Conservation (phyloP, 805 yeast species). For the Candida quercuum region DNA sequence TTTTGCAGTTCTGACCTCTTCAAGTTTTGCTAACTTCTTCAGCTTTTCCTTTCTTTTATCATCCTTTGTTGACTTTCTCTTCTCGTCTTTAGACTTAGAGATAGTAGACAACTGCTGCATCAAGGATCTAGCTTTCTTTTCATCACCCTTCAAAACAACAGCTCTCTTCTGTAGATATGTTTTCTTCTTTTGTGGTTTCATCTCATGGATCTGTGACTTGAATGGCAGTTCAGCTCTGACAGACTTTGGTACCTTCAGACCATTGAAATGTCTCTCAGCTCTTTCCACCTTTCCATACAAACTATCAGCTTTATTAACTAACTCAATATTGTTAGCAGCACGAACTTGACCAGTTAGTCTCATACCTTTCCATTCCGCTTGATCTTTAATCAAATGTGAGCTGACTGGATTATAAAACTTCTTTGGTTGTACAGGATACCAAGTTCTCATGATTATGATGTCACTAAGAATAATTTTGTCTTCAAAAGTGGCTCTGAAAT, state of each 20-base stretch:
- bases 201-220: constrained; percentile 81
- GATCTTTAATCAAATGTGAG: constrained; percentile 71
- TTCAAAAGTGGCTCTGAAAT: constrained; percentile 94
- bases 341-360: constrained; percentile 91
- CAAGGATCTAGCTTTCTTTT: constrained; percentile 86
- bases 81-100: constrained; percentile 78
- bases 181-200: constrained; percentile 81
- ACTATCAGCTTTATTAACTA: constrained; percentile 53
- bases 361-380: constrained; percentile 94
- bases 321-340: constrained; percentile 60
- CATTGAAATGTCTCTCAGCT: constrained; percentile 76
- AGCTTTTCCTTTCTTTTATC: constrained; percentile 72
- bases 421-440: constrained; percentile 93
- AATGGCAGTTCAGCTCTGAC: constrained; percentile 79
- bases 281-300: constrained; percentile 73
- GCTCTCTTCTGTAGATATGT: constrained; percentile 89
- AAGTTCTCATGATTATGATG: constrained; percentile 82
- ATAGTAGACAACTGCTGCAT: constrained; percentile 84
- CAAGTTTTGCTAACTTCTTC: constrained; percentile 70
- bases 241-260: constrained; percentile 79
- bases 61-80: constrained; percentile 65
- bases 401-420: constrained; percentile 95
- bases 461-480: constrained; percentile 91
- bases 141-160: constrained; percentile 87
- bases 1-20: constrained; percentile 64